These are phyloP conservation scores for Mollisia scopiformis DNA, from an alignment of 2,329 filamentous ascomycete genomes.

Conservation along the genomic window DNA sequence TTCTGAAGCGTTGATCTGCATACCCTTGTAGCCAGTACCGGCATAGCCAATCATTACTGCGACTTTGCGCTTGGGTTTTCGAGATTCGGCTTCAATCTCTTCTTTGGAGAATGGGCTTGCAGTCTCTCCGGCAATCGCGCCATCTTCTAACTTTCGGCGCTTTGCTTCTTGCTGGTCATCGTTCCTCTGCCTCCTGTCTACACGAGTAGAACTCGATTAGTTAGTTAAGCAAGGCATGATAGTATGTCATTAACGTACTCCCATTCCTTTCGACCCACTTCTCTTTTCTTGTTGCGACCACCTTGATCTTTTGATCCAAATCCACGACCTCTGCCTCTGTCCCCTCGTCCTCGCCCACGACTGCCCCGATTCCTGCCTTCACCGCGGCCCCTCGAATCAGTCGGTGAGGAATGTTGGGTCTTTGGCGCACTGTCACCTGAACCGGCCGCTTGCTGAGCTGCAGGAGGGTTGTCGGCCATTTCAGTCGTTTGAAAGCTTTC, in stretches of 20 bases:
- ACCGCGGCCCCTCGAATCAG: slow-evolving; percentile 7
- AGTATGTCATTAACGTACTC: slow-evolving; percentile 51
- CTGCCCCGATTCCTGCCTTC: slow-evolving; percentile 23
- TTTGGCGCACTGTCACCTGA: slow-evolving; percentile 6
- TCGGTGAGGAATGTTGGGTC: slow-evolving; percentile 5
- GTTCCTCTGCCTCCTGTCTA: slow-evolving; percentile 55
- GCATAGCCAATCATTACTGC: slow-evolving; percentile 95
- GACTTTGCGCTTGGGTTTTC: slow-evolving; percentile 93
- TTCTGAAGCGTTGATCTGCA: slow-evolving; percentile 84
- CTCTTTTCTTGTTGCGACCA: slow-evolving; percentile 60
- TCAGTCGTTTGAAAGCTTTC: slow-evolving; percentile 25
- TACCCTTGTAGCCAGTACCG: slow-evolving; percentile 94
- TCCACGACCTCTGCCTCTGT: slow-evolving; percentile 48
- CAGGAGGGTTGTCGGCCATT: slow-evolving; percentile 31
- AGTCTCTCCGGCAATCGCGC: slow-evolving; percentile 38
- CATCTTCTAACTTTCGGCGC: slow-evolving; percentile 51
- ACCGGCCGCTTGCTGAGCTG: slow-evolving; percentile 14
- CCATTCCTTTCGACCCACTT: slow-evolving; percentile 69
- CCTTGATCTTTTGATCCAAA: slow-evolving; percentile 33
- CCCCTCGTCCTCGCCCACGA: slow-evolving; percentile 23
- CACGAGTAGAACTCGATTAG: slow-evolving; percentile 50
- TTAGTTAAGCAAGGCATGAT: slow-evolving; percentile 44
- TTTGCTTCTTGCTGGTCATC: slow-evolving; percentile 56
- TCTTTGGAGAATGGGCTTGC: slow-evolving; percentile 65
- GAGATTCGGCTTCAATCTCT: slow-evolving; percentile 85